Evolutionary conservation across 768 basidiomycete species (phyloP), one percentile per base, ranked within the genome.

Genomic region (Lactifluus volemus): DNA sequence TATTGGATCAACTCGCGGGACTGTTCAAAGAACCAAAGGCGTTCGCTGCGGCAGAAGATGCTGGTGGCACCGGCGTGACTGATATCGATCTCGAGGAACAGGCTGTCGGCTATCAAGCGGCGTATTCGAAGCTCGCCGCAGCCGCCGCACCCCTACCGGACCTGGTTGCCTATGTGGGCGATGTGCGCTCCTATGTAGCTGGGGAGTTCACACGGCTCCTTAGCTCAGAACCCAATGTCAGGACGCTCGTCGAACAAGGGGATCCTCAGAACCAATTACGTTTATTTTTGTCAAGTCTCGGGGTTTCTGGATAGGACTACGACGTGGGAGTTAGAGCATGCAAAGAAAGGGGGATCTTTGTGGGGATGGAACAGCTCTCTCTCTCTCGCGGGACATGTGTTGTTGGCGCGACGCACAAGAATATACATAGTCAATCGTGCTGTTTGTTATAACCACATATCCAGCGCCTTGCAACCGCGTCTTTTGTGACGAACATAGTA

Each of bases 1-100:
- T 79, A 10, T 85, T 97, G 69, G 76, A 82, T 9, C 81, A 86
- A 0, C 80, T 97, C 17, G 81, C 84, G 29, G 84, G 85, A 65
- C 79, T 98, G 2, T 88, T 96, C 72, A 80, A 77, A 56, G 85
- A 92, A 54, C 87, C 89, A 0, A 86, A 91, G 65, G 81, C 88
- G 63, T 79, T 92, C 69, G 65, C 73, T 0, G 73, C 63, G n/a
- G 61, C 72, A 4, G 76, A 84, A n/a, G 82, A 84, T 50, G 71
- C 78, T 8, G 75, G 82, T 8, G 75, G 82, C 49, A 76, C 77
- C 0, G 83, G 82, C 0, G 69, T 91, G 39, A 89, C 89, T 1
- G 83, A 82, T 55, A 84, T 97, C 49, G 96, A 98, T 70, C 85
- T 84, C 63, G 96, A 98, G 69, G 95, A 98, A 69, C 88, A 90